phyloP scores from a whole-genome alignment of 345 rosid species.

The Triadica sebifera region DNA sequence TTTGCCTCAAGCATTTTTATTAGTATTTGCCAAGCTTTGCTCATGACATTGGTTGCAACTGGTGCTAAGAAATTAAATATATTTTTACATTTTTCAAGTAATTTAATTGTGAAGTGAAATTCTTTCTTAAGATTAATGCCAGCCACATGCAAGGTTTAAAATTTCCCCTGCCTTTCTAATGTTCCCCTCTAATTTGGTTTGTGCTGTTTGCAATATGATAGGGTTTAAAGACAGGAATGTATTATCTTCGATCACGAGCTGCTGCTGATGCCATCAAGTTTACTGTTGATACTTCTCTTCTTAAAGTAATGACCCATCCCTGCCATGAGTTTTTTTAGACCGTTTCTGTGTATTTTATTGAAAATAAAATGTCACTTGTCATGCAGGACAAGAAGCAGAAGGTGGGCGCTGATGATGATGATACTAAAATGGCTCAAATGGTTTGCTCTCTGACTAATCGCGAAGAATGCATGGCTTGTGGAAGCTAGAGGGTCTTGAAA shows the following conservation, averaged over 20 bases:
- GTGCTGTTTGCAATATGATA: slow-evolving; percentile 13
- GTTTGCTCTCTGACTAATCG: slow-evolving; percentile 84
- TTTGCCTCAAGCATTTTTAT: too few relatives aligned
- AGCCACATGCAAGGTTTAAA: too few relatives aligned
- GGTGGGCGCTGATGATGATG: slow-evolving; percentile 37
- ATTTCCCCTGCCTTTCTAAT: too few relatives aligned
- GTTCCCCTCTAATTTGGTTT: background rate
- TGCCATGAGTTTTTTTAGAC: background rate
- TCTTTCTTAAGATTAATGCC: too few relatives aligned
- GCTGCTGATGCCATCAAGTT: slow-evolving; percentile 99
- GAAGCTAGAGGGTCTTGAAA: slow-evolving; percentile 42
- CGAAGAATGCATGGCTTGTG: slow-evolving; percentile 87
- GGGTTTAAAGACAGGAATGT: slow-evolving; percentile 97
- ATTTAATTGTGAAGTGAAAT: too few relatives aligned
- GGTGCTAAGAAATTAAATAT: too few relatives aligned
- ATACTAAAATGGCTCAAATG: slow-evolving; percentile 73
- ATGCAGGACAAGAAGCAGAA: slow-evolving; percentile 43
- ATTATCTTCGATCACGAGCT: slow-evolving; percentile 80
- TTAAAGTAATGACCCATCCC: slow-evolving; percentile 42
- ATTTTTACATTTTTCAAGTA: too few relatives aligned
- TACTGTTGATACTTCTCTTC: slow-evolving; percentile 76
- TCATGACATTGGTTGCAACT: too few relatives aligned
- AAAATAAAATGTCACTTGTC: background rate
- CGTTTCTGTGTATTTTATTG: background rate
- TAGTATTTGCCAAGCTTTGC: too few relatives aligned